Conservation (phyloP, 2,329 filamentous ascomycete genomes). For the Fusarium illudens region DNA sequence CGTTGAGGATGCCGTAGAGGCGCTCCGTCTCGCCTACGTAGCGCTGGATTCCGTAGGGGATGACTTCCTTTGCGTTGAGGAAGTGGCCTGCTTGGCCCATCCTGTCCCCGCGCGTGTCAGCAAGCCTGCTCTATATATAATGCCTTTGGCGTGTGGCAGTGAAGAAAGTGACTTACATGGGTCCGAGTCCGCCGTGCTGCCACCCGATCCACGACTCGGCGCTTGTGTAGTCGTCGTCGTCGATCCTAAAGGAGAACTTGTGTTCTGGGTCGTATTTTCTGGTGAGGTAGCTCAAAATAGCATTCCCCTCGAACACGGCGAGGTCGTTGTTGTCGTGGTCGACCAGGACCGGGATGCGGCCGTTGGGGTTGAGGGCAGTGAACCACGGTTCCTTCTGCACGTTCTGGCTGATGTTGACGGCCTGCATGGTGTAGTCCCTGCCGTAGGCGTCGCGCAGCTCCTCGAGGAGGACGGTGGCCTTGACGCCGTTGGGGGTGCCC, state of each 20-base stretch:
- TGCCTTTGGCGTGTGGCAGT: not conserved
- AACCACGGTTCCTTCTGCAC: conserved; percentile 75
- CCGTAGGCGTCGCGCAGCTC: conserved; percentile 73
- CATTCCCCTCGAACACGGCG: conserved; percentile 76
- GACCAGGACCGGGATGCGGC: conserved; percentile 70
- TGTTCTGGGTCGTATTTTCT: conserved; percentile 74
- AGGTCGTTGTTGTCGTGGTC: conserved; percentile 70
- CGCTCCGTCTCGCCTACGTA: conserved; percentile 80
- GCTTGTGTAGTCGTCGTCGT: conserved; percentile 50
- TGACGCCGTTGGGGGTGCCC: conserved; percentile 63
- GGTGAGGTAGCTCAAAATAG: conserved; percentile 77
- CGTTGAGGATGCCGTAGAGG: conserved; percentile 76
- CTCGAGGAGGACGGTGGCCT: conserved; percentile 69
- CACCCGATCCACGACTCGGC: conserved; percentile 66
- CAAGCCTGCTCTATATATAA: not conserved
- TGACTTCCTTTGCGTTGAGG: conserved; percentile 70
- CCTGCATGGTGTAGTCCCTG: conserved; percentile 65
- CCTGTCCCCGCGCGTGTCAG: conserved; percentile 54
- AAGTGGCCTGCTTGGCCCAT: conserved; percentile 83
- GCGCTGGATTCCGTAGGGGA: conserved; percentile 75
- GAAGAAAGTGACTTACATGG: conserved; percentile 53
- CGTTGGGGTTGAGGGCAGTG: conserved; percentile 69
- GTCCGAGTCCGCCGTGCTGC: conserved; percentile 79
- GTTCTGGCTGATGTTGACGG: conserved; percentile 67
- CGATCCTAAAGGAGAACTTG: conserved; percentile 49